A percentile compares a stretch with the other conserved stretches of the same genome.
These are phyloP conservation scores for Vicia sativa DNA, from an alignment of 306 rosid species.

Conservation along the genomic window DNA sequence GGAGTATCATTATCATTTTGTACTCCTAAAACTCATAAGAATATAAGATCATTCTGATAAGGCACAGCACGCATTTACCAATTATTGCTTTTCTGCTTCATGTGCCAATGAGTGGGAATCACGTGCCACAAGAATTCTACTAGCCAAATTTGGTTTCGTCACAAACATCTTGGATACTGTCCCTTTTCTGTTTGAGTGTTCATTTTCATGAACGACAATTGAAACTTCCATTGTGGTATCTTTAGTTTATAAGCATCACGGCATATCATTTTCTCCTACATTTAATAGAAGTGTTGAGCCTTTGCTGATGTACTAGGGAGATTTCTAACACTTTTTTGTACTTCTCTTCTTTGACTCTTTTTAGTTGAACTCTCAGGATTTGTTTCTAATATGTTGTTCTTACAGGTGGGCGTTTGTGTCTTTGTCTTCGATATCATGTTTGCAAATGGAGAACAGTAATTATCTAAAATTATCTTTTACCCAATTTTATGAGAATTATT, in stretches of 20 bases:
- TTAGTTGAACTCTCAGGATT: conserved; percentile 34
- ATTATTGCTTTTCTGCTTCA: too few relatives aligned
- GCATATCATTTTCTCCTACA: background rate
- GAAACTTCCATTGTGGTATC: background rate
- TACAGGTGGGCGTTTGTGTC: conserved; percentile 86
- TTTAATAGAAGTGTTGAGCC: background rate
- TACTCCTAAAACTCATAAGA: too few relatives aligned
- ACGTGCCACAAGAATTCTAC: background rate
- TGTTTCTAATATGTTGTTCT: conserved; percentile 38
- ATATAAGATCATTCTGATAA: too few relatives aligned
- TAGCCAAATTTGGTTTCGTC: background rate
- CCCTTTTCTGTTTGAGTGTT: background rate
- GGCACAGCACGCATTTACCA: too few relatives aligned
- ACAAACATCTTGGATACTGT: background rate
- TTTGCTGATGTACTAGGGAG: conserved; percentile 5
- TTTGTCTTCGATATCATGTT: conserved; percentile 92
- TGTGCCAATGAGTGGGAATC: too few relatives aligned
- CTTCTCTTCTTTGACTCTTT: conserved; percentile 16
- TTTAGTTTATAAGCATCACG: background rate
- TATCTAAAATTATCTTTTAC: conserved; percentile 39
- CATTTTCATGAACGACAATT: background rate
- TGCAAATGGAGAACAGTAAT: conserved; percentile 80
- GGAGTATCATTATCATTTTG: too few relatives aligned
- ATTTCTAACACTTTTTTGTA: conserved; percentile 22
- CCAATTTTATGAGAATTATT: conserved; percentile 6